phyloP scores from a whole-genome alignment of 768 basidiomycete genomes.

The Dioszegia aurantiaca region DNA sequence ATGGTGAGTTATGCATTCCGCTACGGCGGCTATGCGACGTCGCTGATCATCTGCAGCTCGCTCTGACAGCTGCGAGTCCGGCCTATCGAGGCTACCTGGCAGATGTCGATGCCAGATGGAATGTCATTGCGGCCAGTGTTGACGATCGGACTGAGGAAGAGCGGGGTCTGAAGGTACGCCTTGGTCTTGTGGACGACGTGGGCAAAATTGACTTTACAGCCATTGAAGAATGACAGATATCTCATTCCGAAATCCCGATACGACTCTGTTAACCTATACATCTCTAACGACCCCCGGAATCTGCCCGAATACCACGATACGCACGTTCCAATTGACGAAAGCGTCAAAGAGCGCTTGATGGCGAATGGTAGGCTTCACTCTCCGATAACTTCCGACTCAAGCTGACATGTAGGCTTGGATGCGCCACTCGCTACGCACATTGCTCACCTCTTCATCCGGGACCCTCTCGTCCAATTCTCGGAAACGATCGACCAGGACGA shows the following conservation, averaged over 20 bases:
- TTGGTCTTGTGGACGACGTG: neutral
- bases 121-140: conserved; percentile 96
- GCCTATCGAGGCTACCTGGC: conserved; percentile 90
- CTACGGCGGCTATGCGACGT: neutral
- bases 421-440: conserved; percentile 83
- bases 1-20: conserved; percentile 61
- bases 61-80: conserved; percentile 89
- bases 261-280: conserved; percentile 90
- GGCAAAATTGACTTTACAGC: conserved; percentile 56
- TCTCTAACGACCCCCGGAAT: conserved; percentile 81
- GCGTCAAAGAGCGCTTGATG: conserved; percentile 68
- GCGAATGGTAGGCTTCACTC: conserved; percentile 63
- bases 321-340: conserved; percentile 70
- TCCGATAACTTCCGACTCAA: neutral
- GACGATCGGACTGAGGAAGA: conserved; percentile 96
- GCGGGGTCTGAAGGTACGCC: conserved; percentile 71
- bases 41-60: conserved; percentile 62
- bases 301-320: conserved; percentile 93
- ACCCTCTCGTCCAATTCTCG: conserved; percentile 90
- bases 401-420: conserved; percentile 66
- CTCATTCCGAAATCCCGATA: conserved; percentile 94
- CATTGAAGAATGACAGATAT: conserved; percentile 69
- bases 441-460: conserved; percentile 93
- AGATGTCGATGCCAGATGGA: conserved; percentile 98
- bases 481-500: conserved; percentile 94